Evolutionary conservation across 139 green algal genomes (phyloP).

Genomic region (Chlamydomonas applanata): DNA sequence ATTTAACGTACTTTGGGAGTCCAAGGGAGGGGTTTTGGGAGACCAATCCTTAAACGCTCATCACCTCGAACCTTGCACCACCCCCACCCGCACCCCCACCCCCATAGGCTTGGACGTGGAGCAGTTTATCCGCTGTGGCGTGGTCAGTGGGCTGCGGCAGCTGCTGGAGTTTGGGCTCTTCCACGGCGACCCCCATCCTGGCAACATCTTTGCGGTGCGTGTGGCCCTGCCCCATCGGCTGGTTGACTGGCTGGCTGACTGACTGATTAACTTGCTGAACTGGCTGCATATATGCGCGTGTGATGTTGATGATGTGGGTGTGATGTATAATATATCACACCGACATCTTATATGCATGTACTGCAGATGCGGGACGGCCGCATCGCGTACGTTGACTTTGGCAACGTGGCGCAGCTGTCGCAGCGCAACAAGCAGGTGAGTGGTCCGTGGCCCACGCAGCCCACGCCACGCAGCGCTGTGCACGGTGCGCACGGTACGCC

Average conservation of each 20-base stretch:
- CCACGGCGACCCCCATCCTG: conserved; percentile 93
- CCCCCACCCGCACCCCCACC: conserved; percentile 59
- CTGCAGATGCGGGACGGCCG: conserved; percentile 82
- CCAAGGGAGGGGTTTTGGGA: no score
- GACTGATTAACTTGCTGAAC: neutral
- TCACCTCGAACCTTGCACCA: no score
- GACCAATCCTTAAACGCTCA: no score
- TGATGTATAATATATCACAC: neutral
- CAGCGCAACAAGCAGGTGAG: conserved; percentile 71
- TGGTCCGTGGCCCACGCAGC: neutral
- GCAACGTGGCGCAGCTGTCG: conserved; percentile 96
- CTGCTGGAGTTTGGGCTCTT: conserved; percentile 99
- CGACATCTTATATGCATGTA: neutral
- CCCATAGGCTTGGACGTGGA: conserved; percentile 72
- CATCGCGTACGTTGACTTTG: conserved; percentile 99
- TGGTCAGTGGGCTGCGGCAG: conserved; percentile 92
- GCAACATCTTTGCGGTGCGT: conserved; percentile 93
- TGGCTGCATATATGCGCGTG: neutral
- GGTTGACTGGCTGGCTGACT: no score
- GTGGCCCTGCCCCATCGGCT: no score
- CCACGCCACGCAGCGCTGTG: no score
- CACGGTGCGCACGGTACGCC: no score
- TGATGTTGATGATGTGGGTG: neutral
- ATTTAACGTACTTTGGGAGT: no score
- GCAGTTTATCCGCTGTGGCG: conserved; percentile 89